Evolutionary conservation across 305 asterid genomes (phyloP).

Genomic region (Fraxinus ornus): DNA sequence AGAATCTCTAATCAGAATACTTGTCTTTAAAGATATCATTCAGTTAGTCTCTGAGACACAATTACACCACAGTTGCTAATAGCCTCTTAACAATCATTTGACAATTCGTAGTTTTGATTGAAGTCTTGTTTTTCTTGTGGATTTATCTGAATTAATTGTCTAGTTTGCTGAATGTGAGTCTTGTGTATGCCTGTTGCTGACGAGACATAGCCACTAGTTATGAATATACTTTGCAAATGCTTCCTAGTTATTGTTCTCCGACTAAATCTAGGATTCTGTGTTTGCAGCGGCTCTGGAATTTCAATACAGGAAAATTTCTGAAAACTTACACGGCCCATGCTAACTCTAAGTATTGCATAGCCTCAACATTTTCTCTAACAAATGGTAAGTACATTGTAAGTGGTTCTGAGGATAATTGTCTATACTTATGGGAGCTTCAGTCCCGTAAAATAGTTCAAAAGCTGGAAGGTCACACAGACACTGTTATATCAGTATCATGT

Average conservation of each 20-base stretch:
- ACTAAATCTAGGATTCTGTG: slow-evolving; percentile 18
- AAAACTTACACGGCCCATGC: slow-evolving; percentile 85
- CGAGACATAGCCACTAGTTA: background rate
- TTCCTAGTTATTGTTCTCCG: background rate
- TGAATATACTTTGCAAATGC: background rate
- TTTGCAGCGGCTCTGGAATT: slow-evolving; percentile 95
- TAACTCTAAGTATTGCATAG: slow-evolving; percentile 74
- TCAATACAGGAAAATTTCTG: slow-evolving; percentile 73
- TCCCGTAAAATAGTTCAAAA: slow-evolving; percentile 83
- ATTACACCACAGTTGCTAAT: background rate
- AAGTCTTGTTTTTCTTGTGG: background rate
- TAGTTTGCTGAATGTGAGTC: background rate
- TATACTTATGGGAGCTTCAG: slow-evolving; percentile 93
- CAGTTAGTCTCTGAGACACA: background rate
- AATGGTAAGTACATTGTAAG: slow-evolving; percentile 90
- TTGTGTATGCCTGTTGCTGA: background rate
- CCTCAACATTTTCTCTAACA: slow-evolving; percentile 82
- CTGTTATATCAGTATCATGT: slow-evolving; percentile 75
- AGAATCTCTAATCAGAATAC: background rate
- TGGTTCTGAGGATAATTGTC: slow-evolving; percentile 85
- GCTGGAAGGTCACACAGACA: slow-evolving; percentile 90
- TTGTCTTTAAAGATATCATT: background rate
- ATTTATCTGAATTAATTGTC: background rate
- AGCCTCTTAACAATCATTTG: background rate
- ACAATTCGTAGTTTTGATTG: background rate